These are phyloP conservation scores for Canna indica DNA, from an alignment of 176 grass and related monocot species.

Conservation along the genomic window DNA sequence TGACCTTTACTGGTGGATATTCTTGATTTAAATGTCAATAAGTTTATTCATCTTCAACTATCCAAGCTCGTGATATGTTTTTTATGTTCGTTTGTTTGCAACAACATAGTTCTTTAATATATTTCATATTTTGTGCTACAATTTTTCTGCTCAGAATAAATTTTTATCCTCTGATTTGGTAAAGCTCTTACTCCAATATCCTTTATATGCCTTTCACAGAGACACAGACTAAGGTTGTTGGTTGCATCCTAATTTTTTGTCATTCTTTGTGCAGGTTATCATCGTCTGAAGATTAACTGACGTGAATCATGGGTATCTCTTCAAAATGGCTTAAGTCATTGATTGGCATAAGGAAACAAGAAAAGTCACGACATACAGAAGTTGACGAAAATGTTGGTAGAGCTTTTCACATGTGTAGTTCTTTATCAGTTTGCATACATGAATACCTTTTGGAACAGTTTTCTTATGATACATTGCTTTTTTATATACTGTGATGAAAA, in stretches of 20 bases:
- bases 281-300: background rate
- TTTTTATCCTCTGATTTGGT: background rate
- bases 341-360: conserved; percentile 15
- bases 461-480: background rate
- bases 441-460: background rate
- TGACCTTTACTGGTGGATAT: background rate
- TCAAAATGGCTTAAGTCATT: conserved; percentile 11
- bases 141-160: background rate
- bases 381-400: background rate
- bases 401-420: background rate
- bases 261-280: conserved; percentile 1
- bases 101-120: background rate
- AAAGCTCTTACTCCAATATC: background rate
- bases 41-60: too few species aligned
- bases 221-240: background rate
- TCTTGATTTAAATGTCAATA: background rate
- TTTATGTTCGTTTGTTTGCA: background rate
- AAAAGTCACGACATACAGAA: background rate
- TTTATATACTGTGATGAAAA: background rate
- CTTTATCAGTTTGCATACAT: background rate
- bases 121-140: background rate
- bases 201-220: background rate
- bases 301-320: conserved; percentile 6
- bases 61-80: background rate
- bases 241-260: background rate